Percentiles rank a stretch among this genome's conserved stretches.
Conservation (phyloP, 495 filamentous ascomycete genomes). For the Daldinia loculata region DNA sequence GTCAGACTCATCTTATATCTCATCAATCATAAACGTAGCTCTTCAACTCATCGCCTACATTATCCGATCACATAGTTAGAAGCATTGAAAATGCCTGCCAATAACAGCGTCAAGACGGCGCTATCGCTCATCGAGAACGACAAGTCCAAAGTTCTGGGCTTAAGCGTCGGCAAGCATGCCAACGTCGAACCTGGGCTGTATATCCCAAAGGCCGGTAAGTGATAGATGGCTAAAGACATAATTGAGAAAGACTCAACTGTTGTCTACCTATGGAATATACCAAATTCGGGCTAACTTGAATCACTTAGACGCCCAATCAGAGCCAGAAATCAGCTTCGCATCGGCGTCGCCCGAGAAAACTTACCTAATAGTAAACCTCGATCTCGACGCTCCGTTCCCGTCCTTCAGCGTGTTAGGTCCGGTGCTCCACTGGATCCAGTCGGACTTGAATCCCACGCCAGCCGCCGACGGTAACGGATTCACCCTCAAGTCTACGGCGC, state of each 20-base stretch:
- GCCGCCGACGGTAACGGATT: slow-evolving; percentile 20
- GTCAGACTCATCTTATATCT: slow-evolving; percentile 22
- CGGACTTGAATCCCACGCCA: slow-evolving; percentile 48
- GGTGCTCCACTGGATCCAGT: slow-evolving; percentile 62
- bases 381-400: slow-evolving; percentile 64
- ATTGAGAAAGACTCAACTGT: no score
- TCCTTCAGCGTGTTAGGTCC: slow-evolving; percentile 59
- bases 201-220: slow-evolving; percentile 29
- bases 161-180: slow-evolving; percentile 25
- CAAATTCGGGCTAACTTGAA: slow-evolving; percentile 1
- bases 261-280: not conserved
- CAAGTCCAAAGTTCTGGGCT: slow-evolving; percentile 30
- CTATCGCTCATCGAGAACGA: slow-evolving; percentile 28
- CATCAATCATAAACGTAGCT: not conserved
- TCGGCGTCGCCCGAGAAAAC: slow-evolving; percentile 27
- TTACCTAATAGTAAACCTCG: slow-evolving; percentile 60
- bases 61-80: not conserved
- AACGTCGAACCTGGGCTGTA: slow-evolving; percentile 23
- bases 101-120: slow-evolving; percentile 10
- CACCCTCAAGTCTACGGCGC: slow-evolving; percentile 17
- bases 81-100: slow-evolving; percentile 21
- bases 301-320: slow-evolving; percentile 21
- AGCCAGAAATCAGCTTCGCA: slow-evolving; percentile 25
- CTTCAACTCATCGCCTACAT: not conserved
- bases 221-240: not conserved